Evolutionary conservation across 139 green algal genomes (phyloP), one percentile per base, ranked within the genome.

Genomic region (Nannochloris sp.): DNA sequence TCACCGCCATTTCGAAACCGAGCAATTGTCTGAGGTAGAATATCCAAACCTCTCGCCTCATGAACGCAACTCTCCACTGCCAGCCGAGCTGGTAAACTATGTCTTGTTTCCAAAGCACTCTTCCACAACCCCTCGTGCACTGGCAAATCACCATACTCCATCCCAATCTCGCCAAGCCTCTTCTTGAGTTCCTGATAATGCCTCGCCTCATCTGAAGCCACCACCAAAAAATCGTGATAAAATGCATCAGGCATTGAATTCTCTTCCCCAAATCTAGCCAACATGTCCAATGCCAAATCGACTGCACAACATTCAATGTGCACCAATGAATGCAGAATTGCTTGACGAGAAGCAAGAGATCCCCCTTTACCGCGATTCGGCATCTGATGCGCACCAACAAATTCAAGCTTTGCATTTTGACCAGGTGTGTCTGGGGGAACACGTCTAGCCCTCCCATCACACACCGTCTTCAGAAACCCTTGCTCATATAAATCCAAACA

Each of bases 61-160:
- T 97, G 91, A 10, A 89, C 82, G 70, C 83, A 92, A 72, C 95
- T 87, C 79, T 97, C 91, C 28, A 97, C 76, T 0, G 85, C 88
- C 17, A 97, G 76, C 2, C 91, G 77, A 1, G 87, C 87, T 11
- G 51, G 43, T 43, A 78, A 59, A 65, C 60, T 74, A 60, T 56
- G 49, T 2, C 50, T 62, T 10, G 91, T 96, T 12, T 61, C 68
- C 0, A 49, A 48, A 6, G 91, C 91, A 6, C 79, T 87, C 66
- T 95, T 81, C 88, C 88, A 95, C 53, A 94, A 71, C 43, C 87
- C 91, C 49, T 96, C 91, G 71, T 97, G 91, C 5, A 74, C 85
- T 3, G 77, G 63, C 25, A 91, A 25, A 57, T 53, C 82, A 4
- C 60, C 60, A 26, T 66, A 66, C n/a, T 66, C 36, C 33, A 55